Evolutionary conservation across 441 rosid genomes (phyloP), one percentile per base, ranked within the genome.

Genomic region (Erodium texanum): DNA sequence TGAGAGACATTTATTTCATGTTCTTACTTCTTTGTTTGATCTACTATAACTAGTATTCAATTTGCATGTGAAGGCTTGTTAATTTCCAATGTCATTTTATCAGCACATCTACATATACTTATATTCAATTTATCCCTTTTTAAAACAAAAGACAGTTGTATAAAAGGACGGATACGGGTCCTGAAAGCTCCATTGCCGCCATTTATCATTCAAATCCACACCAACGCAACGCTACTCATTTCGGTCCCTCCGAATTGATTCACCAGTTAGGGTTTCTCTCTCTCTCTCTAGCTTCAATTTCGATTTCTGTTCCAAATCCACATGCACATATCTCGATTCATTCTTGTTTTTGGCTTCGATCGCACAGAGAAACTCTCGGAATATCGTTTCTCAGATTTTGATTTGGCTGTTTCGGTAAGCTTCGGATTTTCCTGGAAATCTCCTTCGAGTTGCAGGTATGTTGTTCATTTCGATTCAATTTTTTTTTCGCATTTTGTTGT

Each of bases 161-260:
- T 52, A 54, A 15, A 54, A 54, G n/a, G 23, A 41, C 48, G 48
- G 48, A 8, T 38, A 5, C 45, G 12, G 48, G 48, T 41, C 11
- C 24, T 16, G 19, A 52, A 52, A 16, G n/a, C 22, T 18, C 7
- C 20, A 54, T 54, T 54, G 22, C 61, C 61, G 61, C 61, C 61
- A 54, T 54, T 54, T 16, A 54, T 54, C 23, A 54, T 54, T 52
- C 61, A 54, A 54, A n/a, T 16, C 61, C 61, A 54, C 61, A 54
- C 23, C n/a, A n/a, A n/a, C n/a, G n/a, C n/a, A n/a, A 54, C 24
- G 23, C 61, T 16, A 54, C 61, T 16, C 61, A 54, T 18, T 54
- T 54, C 61, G 61, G 23, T 54, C 61, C 61, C 23, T 54, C 61
- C 61, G 18, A 54, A 54, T 19, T 16, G 61, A 8, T 54, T 54